Evolutionary conservation across 228 moss, liverwort and hornwort species (phyloP), one percentile per base, ranked within the genome.

Genomic region (Sphagnum magellanicum): DNA sequence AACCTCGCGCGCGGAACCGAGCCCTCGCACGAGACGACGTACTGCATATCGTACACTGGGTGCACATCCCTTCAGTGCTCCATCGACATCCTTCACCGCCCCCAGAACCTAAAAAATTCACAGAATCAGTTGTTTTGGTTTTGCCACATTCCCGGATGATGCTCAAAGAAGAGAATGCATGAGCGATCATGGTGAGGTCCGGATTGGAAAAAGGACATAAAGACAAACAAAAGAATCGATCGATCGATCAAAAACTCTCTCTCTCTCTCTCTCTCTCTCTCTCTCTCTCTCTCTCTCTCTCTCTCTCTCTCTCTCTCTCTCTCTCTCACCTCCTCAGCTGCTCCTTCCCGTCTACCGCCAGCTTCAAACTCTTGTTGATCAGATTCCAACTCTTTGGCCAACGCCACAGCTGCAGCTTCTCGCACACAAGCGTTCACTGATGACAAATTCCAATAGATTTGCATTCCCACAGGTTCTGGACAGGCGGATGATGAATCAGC

Each of bases 1-100:
- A 8, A 91, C 92, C 90, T 98, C 98, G 10, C 98, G 89, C 60
- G 98, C 91, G 65, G 98, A 98, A 68, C 93, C 88, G 63, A 92
- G 84, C 50, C 98, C 98, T 46, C 98, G 93, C 61, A 98, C 88
- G 13, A 98, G 89, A 46, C 98, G 90, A 74, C 93, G 88, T 72
- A 98, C 70, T 8, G 93, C 90, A 69, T 98, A 98, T 32, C 87
- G 90, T 65, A 93, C 91, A 55, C 87, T 82, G 16, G 98, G 98
- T 58, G 98, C 93, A 77, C 92, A 98, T 4, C 76, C 85, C 62
- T 90, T 75, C 79, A 98, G 60, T 68, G 76, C 76, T 13, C 76
- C 87, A 72, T 88, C 93, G 53, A 76, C 79, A 50, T 66, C 70
- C 68, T 89, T 92, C 64, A 80, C 83, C 6, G 90, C 89, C 72